phyloP scores from a whole-genome alignment of 2,329 filamentous ascomycete genomes.

The Sphaceloma murrayae region DNA sequence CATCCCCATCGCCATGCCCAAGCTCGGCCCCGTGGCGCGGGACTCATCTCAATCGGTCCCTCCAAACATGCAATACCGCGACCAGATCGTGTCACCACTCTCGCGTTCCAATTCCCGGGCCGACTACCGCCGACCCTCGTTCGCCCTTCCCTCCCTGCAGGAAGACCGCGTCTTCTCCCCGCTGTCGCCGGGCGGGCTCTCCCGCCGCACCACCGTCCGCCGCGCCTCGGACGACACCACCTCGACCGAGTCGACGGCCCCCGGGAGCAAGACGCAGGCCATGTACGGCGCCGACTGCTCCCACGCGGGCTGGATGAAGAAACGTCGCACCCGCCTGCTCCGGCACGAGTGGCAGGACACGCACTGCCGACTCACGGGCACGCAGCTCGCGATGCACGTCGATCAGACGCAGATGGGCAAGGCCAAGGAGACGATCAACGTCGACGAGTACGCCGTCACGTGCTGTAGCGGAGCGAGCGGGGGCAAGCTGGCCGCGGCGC shows the following conservation, averaged over 20 bases:
- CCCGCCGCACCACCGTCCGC: conserved; percentile 20
- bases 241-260: conserved; percentile 23
- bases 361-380: conserved; percentile 70
- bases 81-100: conserved; percentile 28
- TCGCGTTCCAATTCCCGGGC: conserved; percentile 31
- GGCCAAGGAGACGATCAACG: conserved; percentile 70
- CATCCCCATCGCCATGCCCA: conserved; percentile 66
- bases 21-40: conserved; percentile 61
- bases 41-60: conserved; percentile 84
- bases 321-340: conserved; percentile 79
- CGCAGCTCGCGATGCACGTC: conserved; percentile 56
- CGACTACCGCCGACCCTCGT: conserved; percentile 52
- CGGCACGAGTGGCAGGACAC: conserved; percentile 91
- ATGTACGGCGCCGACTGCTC: conserved; percentile 28
- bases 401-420: conserved; percentile 46
- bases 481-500: conserved; percentile 76
- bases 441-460: conserved; percentile 79
- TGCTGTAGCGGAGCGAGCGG: conserved; percentile 67
- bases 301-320: conserved; percentile 85
- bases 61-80: conserved; percentile 75
- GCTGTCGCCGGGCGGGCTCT: conserved; percentile 16
- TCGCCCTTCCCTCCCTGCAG: conserved; percentile 59
- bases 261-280: conserved; percentile 25
- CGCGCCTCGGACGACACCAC: conserved; percentile 16
- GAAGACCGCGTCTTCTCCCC: conserved; percentile 31